Percentiles rank a stretch among this genome's conserved stretches.
Conservation (phyloP, 768 basidiomycete species). For the Phanerodontia chrysosporium region DNA sequence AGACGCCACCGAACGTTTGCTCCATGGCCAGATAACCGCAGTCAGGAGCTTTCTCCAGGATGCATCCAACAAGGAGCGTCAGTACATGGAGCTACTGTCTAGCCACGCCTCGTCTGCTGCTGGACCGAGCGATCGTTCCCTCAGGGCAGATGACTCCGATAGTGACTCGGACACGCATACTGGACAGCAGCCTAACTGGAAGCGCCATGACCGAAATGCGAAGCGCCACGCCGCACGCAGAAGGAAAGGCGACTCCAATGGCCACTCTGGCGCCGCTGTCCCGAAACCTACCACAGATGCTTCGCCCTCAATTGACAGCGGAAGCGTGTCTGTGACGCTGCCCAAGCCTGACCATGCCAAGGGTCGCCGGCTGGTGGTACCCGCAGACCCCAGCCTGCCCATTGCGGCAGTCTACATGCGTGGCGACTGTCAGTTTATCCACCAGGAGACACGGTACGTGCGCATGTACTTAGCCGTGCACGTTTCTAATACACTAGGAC, state of each 20-base stretch:
- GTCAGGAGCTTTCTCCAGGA: not conserved
- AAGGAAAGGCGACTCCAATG: not conserved
- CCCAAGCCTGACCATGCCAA: conserved; percentile 22
- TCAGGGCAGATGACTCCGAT: not conserved
- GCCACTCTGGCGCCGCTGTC: no score
- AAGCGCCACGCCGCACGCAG: not conserved
- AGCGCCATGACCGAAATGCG: not conserved
- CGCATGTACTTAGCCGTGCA: not conserved
- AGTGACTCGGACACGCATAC: not conserved
- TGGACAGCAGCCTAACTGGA: not conserved
- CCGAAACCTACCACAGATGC: not conserved
- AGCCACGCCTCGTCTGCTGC: not conserved
- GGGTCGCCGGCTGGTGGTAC: conserved; percentile 23
- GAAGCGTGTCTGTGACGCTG: conserved; percentile 13
- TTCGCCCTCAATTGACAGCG: not conserved
- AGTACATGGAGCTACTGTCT: not conserved
- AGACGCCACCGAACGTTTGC: not conserved
- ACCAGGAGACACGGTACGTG: conserved; percentile 19
- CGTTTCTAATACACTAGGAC: conserved; percentile 4
- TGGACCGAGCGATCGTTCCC: not conserved
- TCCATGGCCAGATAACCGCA: not conserved
- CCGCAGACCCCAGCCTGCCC: conserved; percentile 13
- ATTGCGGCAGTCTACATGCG: conserved; percentile 24
- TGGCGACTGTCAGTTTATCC: conserved; percentile 26
- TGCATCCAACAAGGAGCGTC: not conserved